Conservation (phyloP, 139 green algal genomes). For the Asterochloris erici region DNA sequence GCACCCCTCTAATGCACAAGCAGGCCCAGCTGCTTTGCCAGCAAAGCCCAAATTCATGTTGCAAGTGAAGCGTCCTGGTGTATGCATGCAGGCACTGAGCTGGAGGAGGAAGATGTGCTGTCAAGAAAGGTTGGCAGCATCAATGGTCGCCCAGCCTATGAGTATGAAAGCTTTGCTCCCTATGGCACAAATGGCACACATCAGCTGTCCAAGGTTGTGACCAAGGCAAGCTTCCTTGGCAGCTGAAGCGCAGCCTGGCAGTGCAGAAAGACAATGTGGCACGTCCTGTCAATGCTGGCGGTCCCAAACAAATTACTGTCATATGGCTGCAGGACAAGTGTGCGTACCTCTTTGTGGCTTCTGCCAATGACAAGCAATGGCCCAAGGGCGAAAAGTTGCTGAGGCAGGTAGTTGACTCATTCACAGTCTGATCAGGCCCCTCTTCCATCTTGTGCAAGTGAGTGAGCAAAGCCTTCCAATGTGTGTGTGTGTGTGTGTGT, state of each 20-base stretch:
- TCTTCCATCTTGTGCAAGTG: background rate
- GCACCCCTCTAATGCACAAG: no score
- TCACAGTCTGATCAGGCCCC: conserved; percentile 40
- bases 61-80: background rate
- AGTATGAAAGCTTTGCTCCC: conserved; percentile 41
- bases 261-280: background rate
- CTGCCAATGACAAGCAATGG: conserved; percentile 77
- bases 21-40: no score
- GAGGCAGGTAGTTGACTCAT: conserved; percentile 45
- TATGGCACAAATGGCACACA: conserved; percentile 52
- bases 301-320: background rate
- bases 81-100: conserved; percentile 35
- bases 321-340: conserved; percentile 36
- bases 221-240: conserved; percentile 48
- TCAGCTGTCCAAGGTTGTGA: conserved; percentile 55
- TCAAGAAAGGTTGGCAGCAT: conserved; percentile 16
- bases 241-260: no score
- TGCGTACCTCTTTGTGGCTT: conserved; percentile 62
- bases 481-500: no score
- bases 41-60: background rate
- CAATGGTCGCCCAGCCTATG: conserved; percentile 24
- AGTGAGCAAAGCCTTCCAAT: background rate
- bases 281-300: background rate
- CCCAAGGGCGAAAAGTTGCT: conserved; percentile 41
- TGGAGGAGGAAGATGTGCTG: conserved; percentile 55